phyloP scores from a whole-genome alignment of 2,329 filamentous ascomycete genomes.

The Cadophora luteo-olivacea region DNA sequence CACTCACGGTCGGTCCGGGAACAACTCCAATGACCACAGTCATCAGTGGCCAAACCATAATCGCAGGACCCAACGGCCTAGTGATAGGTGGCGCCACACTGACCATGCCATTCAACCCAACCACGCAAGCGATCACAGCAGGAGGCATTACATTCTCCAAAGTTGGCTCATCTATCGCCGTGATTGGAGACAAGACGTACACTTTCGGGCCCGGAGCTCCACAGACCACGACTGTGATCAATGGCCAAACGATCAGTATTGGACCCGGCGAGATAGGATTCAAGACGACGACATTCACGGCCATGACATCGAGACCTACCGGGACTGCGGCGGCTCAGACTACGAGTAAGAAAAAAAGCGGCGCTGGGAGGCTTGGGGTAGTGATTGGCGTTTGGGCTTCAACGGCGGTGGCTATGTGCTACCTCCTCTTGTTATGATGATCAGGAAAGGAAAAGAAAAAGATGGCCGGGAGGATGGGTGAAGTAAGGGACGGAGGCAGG shows the following conservation, averaged over 20 bases:
- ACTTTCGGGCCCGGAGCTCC: slow-evolving; percentile 34
- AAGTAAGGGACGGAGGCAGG: too few species aligned
- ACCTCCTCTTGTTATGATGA: not conserved
- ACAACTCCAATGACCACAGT: slow-evolving; percentile 52
- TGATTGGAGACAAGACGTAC: slow-evolving; percentile 39
- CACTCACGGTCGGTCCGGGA: slow-evolving; percentile 58
- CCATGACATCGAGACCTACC: slow-evolving; percentile 20
- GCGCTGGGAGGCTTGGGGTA: slow-evolving; percentile 4
- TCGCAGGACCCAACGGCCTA: slow-evolving; percentile 58
- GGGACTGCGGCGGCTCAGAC: slow-evolving; percentile 12
- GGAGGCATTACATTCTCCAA: slow-evolving; percentile 38
- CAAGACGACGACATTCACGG: slow-evolving; percentile 38
- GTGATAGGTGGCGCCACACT: slow-evolving; percentile 33
- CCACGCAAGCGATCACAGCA: slow-evolving; percentile 35
- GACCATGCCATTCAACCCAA: slow-evolving; percentile 34
- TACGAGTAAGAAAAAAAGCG: slow-evolving; percentile 24
- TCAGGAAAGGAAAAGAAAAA: not conserved
- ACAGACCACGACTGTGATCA: slow-evolving; percentile 31
- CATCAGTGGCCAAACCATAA: slow-evolving; percentile 58
- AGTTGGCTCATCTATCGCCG: slow-evolving; percentile 34
- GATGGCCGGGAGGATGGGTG: not conserved
- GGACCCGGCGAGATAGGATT: slow-evolving; percentile 41
- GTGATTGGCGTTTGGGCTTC: slow-evolving; percentile 15
- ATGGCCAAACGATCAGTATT: slow-evolving; percentile 39
- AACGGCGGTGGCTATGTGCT: slow-evolving; percentile 9